Base-by-base conservation (phyloP, 257 asterid genomes). In the Linaria vulgaris region DNA sequence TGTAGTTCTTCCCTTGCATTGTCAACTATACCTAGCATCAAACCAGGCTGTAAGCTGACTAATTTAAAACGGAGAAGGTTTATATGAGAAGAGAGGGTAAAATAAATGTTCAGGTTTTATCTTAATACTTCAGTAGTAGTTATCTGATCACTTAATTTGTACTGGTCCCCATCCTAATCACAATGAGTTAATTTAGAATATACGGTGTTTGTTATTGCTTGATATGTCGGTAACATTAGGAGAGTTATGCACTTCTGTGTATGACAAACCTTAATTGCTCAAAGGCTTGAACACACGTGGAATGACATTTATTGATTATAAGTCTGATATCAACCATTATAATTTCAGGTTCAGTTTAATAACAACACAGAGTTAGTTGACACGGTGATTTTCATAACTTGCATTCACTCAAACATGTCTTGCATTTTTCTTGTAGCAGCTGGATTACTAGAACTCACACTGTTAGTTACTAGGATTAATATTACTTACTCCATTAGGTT, bases 11-110 rank as follows among this genome's bases (percentile, higher is more conserved):
- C 25, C 43, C 46, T 37, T 17, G 31, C 37, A 6, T 41, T 60
- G 43, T 56, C 47, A 10, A 37, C 60, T 34, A 13, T 25, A 53
- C 49, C 62, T 56, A 55, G 69, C 71, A 56, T 23, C 25, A 59
- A 19, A 68, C 51, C 57, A 10, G 51, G 27, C 41, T 6, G 12
- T 8, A 16, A 11, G 47, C 55, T 34, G 27, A 22, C 23, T 22
- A 9, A 46, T 71, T 44, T 38, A 66, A 46, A 27, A 38, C 46
- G 25, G 58, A 47, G 56, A 50, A 39, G 44, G 27, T 12, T 24
- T 4, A 46, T 24, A 31, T 39, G 56, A 47, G 39, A 48, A 56
- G 59, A 55, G 52, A 49, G 56, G 38, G 12, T 45, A 23, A 16
- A 15, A 4, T 27, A 6, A 2, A 27, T 27, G 34, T 27, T 27